Percentiles rank a stretch among this genome's conserved stretches.
phyloP scores from a whole-genome alignment of 2,329 filamentous ascomycete species.

The Cladosporium colombiae region DNA sequence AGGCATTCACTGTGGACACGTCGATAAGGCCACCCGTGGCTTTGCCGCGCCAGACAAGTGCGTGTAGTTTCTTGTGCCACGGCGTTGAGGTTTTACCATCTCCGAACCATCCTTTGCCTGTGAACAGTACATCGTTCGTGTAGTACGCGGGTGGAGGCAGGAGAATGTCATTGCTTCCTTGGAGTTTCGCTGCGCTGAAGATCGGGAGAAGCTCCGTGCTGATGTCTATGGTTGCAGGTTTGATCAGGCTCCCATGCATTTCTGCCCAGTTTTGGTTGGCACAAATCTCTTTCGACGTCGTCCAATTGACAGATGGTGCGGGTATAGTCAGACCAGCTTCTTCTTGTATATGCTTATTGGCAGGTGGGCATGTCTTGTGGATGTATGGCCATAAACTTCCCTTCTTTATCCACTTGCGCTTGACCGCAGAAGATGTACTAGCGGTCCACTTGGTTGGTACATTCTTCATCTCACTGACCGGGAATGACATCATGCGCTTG shows the following conservation, averaged over 20 bases:
- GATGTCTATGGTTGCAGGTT: slow-evolving; percentile 43
- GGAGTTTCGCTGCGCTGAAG: slow-evolving; percentile 49
- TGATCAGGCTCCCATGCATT: slow-evolving; percentile 47
- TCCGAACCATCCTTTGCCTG: slow-evolving; percentile 26
- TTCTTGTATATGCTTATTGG: background rate
- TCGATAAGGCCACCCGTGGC: slow-evolving; percentile 47
- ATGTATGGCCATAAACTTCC: slow-evolving; percentile 4
- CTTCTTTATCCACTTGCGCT: slow-evolving; percentile 9
- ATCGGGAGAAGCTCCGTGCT: slow-evolving; percentile 46
- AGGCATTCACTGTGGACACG: slow-evolving; percentile 62
- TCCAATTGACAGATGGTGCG: slow-evolving; percentile 10
- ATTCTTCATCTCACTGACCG: background rate
- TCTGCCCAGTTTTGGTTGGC: slow-evolving; percentile 43
- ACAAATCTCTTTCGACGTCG: slow-evolving; percentile 40
- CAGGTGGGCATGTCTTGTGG: slow-evolving; percentile 5
- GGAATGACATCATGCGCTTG: slow-evolving; percentile 1
- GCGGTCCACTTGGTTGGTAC: background rate
- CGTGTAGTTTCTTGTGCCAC: slow-evolving; percentile 43
- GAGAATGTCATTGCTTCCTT: slow-evolving; percentile 51
- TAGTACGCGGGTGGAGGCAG: slow-evolving; percentile 50
- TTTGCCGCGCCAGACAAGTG: slow-evolving; percentile 47
- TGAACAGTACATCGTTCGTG: slow-evolving; percentile 40
- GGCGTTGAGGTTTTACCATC: slow-evolving; percentile 34
- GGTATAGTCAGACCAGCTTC: background rate
- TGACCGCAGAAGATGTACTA: background rate